These are phyloP conservation scores for Ligustrum vulgare DNA, from an alignment of 257 asterid species.

Conservation along the genomic window DNA sequence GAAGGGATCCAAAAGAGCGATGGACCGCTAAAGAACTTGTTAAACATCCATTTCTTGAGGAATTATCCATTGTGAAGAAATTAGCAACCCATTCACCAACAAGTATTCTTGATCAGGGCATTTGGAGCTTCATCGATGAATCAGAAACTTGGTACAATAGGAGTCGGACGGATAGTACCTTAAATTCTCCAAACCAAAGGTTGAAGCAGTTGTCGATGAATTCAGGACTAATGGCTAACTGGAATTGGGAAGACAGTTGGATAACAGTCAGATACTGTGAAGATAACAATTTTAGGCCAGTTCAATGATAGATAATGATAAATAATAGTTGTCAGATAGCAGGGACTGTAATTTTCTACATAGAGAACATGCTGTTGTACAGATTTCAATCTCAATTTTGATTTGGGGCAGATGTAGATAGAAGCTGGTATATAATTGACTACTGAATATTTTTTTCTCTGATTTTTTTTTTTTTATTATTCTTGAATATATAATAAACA, in stretches of 20 bases:
- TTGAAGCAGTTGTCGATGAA: slow-evolving; percentile 20
- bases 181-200: slow-evolving; percentile 24
- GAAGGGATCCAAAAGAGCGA: slow-evolving; percentile 47
- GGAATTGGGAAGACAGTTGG: slow-evolving; percentile 39
- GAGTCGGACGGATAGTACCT: not conserved
- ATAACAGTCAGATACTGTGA: slow-evolving; percentile 30
- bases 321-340: not conserved
- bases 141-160: slow-evolving; percentile 18
- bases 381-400: not conserved
- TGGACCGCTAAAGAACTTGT: slow-evolving; percentile 67
- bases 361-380: not conserved
- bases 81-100: slow-evolving; percentile 35
- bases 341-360: not conserved
- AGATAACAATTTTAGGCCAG: slow-evolving; percentile 13
- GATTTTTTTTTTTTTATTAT: too few relatives aligned
- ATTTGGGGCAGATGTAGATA: not conserved
- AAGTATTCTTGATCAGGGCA: slow-evolving; percentile 48
- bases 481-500: too few relatives aligned
- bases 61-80: not conserved
- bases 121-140: slow-evolving; percentile 44
- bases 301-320: slow-evolving; percentile 10
- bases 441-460: too few relatives aligned
- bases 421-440: not conserved
- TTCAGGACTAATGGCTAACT: slow-evolving; percentile 20
- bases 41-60: slow-evolving; percentile 55